These are phyloP conservation scores for Suillus alpinus DNA, from an alignment of 768 basidiomycete genomes.

Conservation along the genomic window DNA sequence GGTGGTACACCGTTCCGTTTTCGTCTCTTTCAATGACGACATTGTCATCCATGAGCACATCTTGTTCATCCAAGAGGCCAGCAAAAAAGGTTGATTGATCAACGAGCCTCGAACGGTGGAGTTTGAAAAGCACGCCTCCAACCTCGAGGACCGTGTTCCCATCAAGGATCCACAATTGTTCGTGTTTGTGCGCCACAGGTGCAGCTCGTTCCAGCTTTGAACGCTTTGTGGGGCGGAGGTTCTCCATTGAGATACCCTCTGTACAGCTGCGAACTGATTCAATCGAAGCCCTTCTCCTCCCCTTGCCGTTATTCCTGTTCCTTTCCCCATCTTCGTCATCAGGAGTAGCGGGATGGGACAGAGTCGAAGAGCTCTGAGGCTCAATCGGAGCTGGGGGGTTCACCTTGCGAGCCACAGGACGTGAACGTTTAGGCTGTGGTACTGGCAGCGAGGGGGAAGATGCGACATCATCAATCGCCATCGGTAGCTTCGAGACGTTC, in stretches of 20 bases:
- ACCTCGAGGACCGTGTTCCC: conserved; percentile 35
- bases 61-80: conserved; percentile 14
- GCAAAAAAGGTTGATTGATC: conserved; percentile 34
- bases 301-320: background rate
- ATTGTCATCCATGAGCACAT: conserved; percentile 15
- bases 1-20: background rate
- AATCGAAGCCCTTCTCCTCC: conserved; percentile 1
- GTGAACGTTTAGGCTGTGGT: background rate
- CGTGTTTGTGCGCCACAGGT: conserved; percentile 5
- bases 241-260: background rate
- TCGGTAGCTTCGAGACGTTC: background rate
- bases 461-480: background rate
- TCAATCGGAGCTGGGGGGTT: background rate
- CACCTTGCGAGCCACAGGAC: background rate
- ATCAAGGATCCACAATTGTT: conserved; percentile 34
- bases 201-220: background rate
- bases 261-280: background rate
- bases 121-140: conserved; percentile 30
- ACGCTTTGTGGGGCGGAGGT: background rate
- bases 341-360: background rate
- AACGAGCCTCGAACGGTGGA: conserved; percentile 35
- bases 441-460: background rate
- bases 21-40: conserved; percentile 3
- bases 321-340: background rate
- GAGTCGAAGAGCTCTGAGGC: background rate